Percentiles rank a stretch among this genome's conserved stretches.
Evolutionary conservation across 2,329 filamentous ascomycete species (phyloP).

Genomic region (Trichoderma afroharzianum): DNA sequence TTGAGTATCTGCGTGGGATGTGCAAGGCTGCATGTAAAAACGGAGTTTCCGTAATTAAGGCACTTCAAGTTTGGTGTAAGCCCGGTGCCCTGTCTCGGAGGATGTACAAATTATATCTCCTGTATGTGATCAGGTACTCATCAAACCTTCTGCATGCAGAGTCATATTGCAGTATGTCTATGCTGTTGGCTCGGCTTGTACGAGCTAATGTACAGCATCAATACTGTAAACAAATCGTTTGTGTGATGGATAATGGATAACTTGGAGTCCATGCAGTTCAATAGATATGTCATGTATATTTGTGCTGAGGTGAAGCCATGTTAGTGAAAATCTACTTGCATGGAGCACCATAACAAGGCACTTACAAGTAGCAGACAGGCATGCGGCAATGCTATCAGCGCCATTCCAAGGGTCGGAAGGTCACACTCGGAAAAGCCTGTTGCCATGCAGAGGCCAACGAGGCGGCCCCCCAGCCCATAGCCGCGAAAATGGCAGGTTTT

Average conservation of each 20-base stretch:
- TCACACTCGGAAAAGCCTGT: background rate
- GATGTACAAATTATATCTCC: background rate
- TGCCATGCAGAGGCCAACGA: background rate
- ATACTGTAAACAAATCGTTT: background rate
- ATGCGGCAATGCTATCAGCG: background rate
- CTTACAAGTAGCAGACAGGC: background rate
- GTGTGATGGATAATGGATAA: background rate
- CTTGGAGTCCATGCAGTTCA: background rate
- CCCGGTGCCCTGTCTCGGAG: background rate
- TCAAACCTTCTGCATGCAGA: background rate
- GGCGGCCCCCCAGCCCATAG: background rate
- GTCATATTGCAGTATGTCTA: background rate
- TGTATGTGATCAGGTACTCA: background rate
- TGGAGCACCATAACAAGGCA: background rate
- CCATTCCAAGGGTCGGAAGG: background rate
- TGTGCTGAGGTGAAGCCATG: background rate
- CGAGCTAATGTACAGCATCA: background rate
- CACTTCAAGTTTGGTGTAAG: background rate
- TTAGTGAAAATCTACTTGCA: background rate
- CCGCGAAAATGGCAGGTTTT: background rate
- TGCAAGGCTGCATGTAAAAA: background rate
- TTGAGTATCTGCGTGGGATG: background rate
- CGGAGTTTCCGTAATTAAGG: slow-evolving; percentile 1
- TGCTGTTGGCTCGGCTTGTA: background rate
- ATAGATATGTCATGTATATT: background rate